Conservation (phyloP, 2,329 filamentous ascomycete species). For the Plenodomus tracheiphilus region DNA sequence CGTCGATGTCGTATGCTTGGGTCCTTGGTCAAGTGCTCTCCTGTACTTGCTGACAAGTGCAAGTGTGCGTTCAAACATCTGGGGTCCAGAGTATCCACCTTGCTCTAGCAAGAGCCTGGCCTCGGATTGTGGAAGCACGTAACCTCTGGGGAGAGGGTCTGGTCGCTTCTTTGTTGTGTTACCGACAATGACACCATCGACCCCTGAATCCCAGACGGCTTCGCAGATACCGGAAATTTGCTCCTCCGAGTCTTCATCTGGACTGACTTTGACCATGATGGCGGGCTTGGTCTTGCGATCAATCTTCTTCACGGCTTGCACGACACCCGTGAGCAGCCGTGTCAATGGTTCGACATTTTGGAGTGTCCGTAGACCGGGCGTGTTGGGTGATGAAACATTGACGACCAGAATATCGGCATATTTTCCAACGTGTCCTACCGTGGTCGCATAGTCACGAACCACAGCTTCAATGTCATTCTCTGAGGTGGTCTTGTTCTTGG, state of each 20-base stretch:
- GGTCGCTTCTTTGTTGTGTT: constrained; percentile 91
- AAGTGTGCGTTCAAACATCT: constrained; percentile 80
- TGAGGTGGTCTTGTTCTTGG: constrained; percentile 93
- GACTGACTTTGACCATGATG: constrained; percentile 98
- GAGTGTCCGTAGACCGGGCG: constrained; percentile 82
- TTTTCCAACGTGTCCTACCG: constrained; percentile 76
- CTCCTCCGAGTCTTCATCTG: constrained; percentile 84
- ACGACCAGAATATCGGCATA: constrained; percentile 98
- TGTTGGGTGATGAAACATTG: constrained; percentile 97
- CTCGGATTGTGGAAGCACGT: constrained; percentile 68
- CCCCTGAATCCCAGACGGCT: constrained; percentile 63
- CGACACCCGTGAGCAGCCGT: constrained; percentile 77
- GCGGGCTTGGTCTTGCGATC: constrained; percentile 72
- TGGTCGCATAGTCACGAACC: constrained; percentile 80
- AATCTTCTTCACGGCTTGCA: constrained; percentile 71
- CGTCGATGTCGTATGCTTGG: constrained; percentile 26
- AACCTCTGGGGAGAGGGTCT: constrained; percentile 68
- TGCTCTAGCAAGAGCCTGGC: constrained; percentile 70
- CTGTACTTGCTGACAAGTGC: constrained; percentile 80
- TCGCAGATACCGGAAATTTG: constrained; percentile 89
- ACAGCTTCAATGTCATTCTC: constrained; percentile 84
- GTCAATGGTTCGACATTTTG: constrained; percentile 85
- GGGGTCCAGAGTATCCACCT: constrained; percentile 89
- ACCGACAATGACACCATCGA: constrained; percentile 94
- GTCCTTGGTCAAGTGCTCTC: constrained; percentile 51